Evolutionary conservation across 2,329 filamentous ascomycete genomes (phyloP), one percentile per base, ranked within the genome.

Genomic region (Xylaria sp.): DNA sequence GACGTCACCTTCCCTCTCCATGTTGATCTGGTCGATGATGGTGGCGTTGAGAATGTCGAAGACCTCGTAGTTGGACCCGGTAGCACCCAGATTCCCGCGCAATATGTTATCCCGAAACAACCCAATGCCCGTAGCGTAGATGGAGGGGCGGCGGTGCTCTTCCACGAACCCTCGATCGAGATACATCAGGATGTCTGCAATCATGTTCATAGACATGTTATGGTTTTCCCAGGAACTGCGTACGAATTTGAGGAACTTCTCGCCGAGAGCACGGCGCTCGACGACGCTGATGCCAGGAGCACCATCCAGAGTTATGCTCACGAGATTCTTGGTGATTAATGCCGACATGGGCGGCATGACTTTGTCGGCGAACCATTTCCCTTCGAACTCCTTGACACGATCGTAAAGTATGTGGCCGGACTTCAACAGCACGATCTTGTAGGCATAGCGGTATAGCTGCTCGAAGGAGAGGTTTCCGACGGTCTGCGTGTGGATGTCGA

Each of bases 171-270:
- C 91, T 59, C 94, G 91, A 78, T 99, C 95, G 85, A 99, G 93
- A 78, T 98, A 98, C 94, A 98, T 98, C 60, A 98, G 85, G 37
- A 98, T 93, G 79, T 98, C 96, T 3, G 94, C 94, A 60, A 93
- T 91, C 95, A 98, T 98, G 77, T 93, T 94, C 93, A 97, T 97
- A 53, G 92, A 94, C 65, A 92, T 88, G 78, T 94, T 93, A 78
- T 99, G 94, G 71, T 97, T 92, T 69, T 94, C 89, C 93, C 94
- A 99, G 2, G 91, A 89, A 66, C 90, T 86, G 74, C 91, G 91
- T 16, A 98, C 80, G 0, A 89, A 91, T 64, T 88, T 88, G 67
- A 99, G 81, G 72, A 98, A 97, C 76, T 87, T 90, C 80, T 97
- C 94, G 57, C 94, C 94, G 42, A 92, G 91, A 51, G 91, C 87